Percentiles rank a stretch among this genome's conserved stretches.
Evolutionary conservation across 495 filamentous ascomycete species (phyloP).

Genomic region (Rostrohypoxylon terebratum): DNA sequence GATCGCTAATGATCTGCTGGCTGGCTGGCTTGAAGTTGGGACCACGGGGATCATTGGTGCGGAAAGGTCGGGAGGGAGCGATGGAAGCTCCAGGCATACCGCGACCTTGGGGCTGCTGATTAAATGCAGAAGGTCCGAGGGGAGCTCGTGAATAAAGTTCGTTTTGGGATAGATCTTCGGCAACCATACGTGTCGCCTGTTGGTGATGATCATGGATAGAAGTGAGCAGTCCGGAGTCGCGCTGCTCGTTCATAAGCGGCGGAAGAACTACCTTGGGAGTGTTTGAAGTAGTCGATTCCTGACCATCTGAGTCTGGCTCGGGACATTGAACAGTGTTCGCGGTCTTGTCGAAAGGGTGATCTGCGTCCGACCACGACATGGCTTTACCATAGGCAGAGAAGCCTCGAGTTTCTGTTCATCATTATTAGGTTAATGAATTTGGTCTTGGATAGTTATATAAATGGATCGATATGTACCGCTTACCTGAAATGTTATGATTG

Average conservation of each 20-base stretch:
- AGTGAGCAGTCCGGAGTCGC: not conserved
- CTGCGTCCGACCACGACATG: not conserved
- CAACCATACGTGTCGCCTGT: not conserved
- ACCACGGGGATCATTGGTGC: not conserved
- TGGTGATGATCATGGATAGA: not conserved
- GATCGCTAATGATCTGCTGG: constrained; percentile 14
- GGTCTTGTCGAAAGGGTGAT: not conserved
- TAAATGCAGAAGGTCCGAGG: not conserved
- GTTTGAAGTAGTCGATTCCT: not conserved
- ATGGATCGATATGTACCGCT: not conserved
- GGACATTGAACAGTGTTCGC: not conserved
- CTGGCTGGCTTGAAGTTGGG: not conserved
- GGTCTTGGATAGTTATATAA: not conserved
- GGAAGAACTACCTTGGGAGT: constrained; percentile 8
- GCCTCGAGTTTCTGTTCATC: not conserved
- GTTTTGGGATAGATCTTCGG: not conserved
- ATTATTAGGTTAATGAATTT: not conserved
- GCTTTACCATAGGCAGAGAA: not conserved
- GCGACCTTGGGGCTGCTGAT: not conserved
- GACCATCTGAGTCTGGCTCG: not conserved
- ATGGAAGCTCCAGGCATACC: not conserved
- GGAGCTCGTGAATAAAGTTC: not conserved
- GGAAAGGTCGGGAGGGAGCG: not conserved
- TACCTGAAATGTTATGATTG: not conserved
- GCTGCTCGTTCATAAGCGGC: not conserved